Conservation (phyloP, 2,329 filamentous ascomycete species). For the Acarospora socialis region DNA sequence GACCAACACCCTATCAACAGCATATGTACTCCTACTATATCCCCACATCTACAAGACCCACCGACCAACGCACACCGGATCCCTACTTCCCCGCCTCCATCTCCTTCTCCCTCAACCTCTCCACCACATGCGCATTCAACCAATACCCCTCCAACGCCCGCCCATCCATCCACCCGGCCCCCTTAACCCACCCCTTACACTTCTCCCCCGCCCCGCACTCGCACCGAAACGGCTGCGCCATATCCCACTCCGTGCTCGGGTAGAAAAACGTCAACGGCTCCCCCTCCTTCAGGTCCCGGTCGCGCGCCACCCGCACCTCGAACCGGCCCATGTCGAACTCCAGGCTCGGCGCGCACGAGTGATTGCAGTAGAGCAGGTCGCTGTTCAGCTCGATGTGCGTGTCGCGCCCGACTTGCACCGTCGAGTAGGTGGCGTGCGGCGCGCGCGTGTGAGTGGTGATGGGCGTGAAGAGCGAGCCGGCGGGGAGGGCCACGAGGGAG, state of each 20-base stretch:
- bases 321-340: conserved; percentile 37
- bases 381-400: conserved; percentile 43
- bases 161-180: conserved; percentile 32
- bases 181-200: conserved; percentile 27
- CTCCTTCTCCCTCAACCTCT: too few species aligned
- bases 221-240: conserved; percentile 33
- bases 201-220: conserved; percentile 24
- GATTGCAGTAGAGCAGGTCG: conserved; percentile 44
- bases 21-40: too few species aligned
- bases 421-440: conserved; percentile 32
- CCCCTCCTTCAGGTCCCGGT: conserved; percentile 25
- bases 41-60: too few species aligned
- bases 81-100: too few species aligned
- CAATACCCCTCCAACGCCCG: conserved; percentile 43
- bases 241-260: conserved; percentile 36
- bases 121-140: conserved; percentile 46
- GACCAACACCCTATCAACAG: too few species aligned
- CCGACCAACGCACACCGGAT: too few species aligned
- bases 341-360: conserved; percentile 38
- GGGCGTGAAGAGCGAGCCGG: conserved; percentile 35
- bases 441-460: conserved; percentile 34
- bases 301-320: conserved; percentile 26
- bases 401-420: conserved; percentile 35
- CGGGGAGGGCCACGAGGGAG: conserved; percentile 36
- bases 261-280: conserved; percentile 36